These are phyloP conservation scores for Plantago elongata DNA, from an alignment of 257 asterid genomes.

Conservation along the genomic window DNA sequence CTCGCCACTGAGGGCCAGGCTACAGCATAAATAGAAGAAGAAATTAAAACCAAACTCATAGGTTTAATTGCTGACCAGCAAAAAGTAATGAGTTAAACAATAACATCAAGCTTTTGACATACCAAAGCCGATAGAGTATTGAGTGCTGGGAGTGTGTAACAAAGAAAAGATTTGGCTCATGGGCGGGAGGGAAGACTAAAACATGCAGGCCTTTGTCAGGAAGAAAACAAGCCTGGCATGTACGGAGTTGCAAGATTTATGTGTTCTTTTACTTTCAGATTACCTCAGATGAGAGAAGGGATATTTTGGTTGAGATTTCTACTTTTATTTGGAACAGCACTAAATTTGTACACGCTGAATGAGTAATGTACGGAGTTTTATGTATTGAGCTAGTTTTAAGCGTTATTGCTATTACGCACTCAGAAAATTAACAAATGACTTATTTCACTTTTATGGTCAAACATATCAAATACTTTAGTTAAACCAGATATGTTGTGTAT, in stretches of 20 bases:
- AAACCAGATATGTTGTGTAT: slow-evolving; percentile 7
- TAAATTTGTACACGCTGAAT: neutral
- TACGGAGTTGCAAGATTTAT: neutral
- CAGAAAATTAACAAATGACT: slow-evolving; percentile 8
- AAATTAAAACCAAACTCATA: slow-evolving; percentile 15
- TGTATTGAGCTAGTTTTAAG: neutral
- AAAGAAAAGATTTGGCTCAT: no score
- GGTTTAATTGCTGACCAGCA: neutral
- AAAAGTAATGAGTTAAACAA: neutral
- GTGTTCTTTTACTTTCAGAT: slow-evolving; percentile 9
- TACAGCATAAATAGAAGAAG: slow-evolving; percentile 35
- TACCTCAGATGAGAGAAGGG: neutral
- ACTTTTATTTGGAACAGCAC: slow-evolving; percentile 10
- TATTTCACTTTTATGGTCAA: slow-evolving; percentile 4
- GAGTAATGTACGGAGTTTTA: no score
- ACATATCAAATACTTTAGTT: neutral
- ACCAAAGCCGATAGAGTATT: slow-evolving; percentile 12
- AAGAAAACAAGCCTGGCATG: neutral
- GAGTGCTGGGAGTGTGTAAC: slow-evolving; percentile 4
- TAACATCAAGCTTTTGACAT: slow-evolving; percentile 6
- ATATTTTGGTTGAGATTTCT: slow-evolving; percentile 5
- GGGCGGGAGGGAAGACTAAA: no score
- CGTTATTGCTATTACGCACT: slow-evolving; percentile 1
- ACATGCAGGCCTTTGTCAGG: neutral
- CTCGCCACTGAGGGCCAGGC: slow-evolving; percentile 93